Evolutionary conservation across 805 yeast species (phyloP).

Genomic region (Nakazawaea ishiwadae): DNA sequence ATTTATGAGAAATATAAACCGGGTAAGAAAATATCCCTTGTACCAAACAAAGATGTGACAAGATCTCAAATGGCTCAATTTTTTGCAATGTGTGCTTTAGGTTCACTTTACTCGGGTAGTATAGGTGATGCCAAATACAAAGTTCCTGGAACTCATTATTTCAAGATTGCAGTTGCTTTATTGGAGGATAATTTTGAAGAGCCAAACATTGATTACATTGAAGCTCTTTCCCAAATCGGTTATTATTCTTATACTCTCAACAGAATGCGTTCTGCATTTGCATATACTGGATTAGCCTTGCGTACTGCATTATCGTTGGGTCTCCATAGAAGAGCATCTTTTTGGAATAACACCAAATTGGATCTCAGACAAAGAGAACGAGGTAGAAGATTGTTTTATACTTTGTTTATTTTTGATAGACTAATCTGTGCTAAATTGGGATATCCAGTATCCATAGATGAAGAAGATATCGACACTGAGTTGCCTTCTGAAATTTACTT

Average conservation of each 20-base stretch:
- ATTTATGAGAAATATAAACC: conserved; percentile 5
- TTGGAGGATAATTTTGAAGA: conserved; percentile 10
- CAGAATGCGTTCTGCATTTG: conserved; percentile 9
- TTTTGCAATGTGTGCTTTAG: conserved; percentile 13
- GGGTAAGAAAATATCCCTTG: background rate
- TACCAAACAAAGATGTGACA: conserved; percentile 1
- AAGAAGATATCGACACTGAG: conserved; percentile 75
- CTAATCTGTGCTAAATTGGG: conserved; percentile 86
- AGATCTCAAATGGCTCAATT: conserved; percentile 11
- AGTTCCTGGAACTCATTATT: conserved; percentile 11
- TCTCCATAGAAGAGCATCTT: conserved; percentile 11
- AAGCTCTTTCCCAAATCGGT: conserved; percentile 10
- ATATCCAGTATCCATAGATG: conserved; percentile 71
- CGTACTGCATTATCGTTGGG: conserved; percentile 8
- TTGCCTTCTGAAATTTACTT: conserved; percentile 38
- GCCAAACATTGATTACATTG: conserved; percentile 10
- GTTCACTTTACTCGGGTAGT: conserved; percentile 10
- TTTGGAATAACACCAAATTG: conserved; percentile 9
- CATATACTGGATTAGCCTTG: conserved; percentile 10
- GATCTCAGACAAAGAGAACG: conserved; percentile 32
- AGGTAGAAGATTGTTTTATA: conserved; percentile 33
- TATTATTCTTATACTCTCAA: conserved; percentile 12
- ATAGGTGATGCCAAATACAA: background rate
- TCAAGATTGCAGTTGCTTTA: conserved; percentile 6
- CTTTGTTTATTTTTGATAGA: conserved; percentile 42